Conservation (phyloP, 1,139 yeast genomes). For the Candida tetrigidarum region DNA sequence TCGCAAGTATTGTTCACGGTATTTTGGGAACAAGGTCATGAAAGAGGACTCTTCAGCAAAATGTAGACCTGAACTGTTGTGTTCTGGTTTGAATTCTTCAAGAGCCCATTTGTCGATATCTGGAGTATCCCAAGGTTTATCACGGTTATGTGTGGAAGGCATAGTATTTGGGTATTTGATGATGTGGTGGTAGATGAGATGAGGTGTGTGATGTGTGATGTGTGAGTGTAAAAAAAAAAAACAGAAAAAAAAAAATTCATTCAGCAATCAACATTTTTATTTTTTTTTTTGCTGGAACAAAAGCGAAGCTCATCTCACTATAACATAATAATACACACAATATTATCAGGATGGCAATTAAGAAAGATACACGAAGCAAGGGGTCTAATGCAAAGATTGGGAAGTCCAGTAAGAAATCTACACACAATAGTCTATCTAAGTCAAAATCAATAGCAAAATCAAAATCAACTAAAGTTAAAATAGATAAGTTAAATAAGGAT, state of each 20-base stretch:
- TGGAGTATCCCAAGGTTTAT: conserved; percentile 98
- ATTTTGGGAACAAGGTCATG: conserved; percentile 94
- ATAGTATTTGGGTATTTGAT: conserved; percentile 36
- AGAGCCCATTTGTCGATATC: conserved; percentile 94
- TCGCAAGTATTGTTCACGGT: conserved; percentile 88
- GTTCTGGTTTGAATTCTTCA: conserved; percentile 90
- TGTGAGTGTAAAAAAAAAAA: no score
- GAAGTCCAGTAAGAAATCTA: conserved; percentile 7
- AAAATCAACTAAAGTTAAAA: conserved; percentile 42
- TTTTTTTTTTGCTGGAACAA: no score
- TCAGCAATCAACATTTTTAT: no score
- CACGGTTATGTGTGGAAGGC: conserved; percentile 93
- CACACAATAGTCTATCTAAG: conserved; percentile 10
- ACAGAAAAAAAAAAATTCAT: no score
- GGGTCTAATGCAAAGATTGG: conserved; percentile 3
- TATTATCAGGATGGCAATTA: conserved; percentile 6
- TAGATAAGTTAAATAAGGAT: conserved; percentile 48
- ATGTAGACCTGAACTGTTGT: conserved; percentile 81
- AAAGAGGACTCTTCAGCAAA: conserved; percentile 95
- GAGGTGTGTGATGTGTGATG: conserved; percentile 17
- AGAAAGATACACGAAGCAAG: conserved; percentile 1
- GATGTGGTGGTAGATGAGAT: conserved; percentile 12
- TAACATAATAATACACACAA: no score
- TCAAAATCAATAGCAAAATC: conserved; percentile 26
- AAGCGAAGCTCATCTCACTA: no score